These are phyloP conservation scores for Hypholoma sublateritium DNA, from an alignment of 768 basidiomycete species.

Conservation along the genomic window DNA sequence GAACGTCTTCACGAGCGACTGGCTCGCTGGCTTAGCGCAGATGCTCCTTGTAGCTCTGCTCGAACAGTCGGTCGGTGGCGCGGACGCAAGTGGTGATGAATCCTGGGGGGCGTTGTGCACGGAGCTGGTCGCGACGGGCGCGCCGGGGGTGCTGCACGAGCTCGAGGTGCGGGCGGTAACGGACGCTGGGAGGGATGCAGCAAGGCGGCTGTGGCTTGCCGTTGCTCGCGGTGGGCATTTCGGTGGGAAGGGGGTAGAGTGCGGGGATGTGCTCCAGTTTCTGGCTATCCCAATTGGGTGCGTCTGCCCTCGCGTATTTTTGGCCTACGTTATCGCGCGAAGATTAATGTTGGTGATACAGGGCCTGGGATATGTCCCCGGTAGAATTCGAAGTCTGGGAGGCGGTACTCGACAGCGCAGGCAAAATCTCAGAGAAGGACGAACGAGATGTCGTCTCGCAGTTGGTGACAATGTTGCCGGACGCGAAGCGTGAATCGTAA, in stretches of 20 bases:
- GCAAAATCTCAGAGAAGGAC: constrained; percentile 21
- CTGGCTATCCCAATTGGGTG: constrained; percentile 51
- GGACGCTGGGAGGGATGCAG: constrained; percentile 30
- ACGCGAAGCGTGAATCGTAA: constrained; percentile 15
- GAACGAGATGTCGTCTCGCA: constrained; percentile 23
- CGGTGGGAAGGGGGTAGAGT: constrained; percentile 25
- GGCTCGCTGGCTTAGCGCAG: constrained; percentile 45
- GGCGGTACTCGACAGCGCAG: constrained; percentile 29
- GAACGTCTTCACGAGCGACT: constrained; percentile 41
- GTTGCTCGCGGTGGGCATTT: constrained; percentile 31
- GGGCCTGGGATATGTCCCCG: constrained; percentile 44
- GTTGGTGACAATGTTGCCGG: constrained; percentile 26
- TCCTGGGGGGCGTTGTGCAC: constrained; percentile 52
- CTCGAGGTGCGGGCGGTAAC: constrained; percentile 27
- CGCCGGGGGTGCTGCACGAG: constrained; percentile 38
- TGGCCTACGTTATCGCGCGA: background rate
- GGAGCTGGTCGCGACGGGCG: constrained; percentile 42
- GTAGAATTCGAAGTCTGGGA: constrained; percentile 45
- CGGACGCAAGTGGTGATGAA: constrained; percentile 34
- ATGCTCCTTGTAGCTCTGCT: constrained; percentile 45
- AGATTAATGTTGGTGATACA: constrained; percentile 19
- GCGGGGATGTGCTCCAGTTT: constrained; percentile 43
- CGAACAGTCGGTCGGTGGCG: constrained; percentile 40
- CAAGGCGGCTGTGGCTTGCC: constrained; percentile 48
- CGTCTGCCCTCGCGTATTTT: constrained; percentile 6